phyloP scores from a whole-genome alignment of 2,329 filamentous ascomycete species.

The Monascus ruber region DNA sequence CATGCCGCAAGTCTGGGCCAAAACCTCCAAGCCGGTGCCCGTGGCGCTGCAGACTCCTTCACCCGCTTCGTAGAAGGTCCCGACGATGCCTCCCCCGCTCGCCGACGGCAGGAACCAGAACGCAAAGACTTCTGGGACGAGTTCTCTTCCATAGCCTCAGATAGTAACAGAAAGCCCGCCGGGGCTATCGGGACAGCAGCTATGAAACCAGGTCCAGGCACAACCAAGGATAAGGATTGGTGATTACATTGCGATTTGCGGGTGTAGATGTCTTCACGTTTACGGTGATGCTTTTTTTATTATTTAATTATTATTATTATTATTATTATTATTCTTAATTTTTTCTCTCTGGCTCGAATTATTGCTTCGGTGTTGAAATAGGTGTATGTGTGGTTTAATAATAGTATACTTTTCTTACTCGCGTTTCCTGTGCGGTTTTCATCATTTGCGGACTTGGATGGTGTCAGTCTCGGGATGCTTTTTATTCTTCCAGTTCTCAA shows the following conservation, averaged over 20 bases:
- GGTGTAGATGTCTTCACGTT: too few species aligned
- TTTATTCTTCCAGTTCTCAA: too few species aligned
- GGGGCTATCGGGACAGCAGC: conserved; percentile 53
- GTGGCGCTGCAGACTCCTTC: conserved; percentile 66
- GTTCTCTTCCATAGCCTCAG: conserved; percentile 52
- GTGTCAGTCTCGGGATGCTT: too few species aligned
- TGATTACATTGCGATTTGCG: background rate
- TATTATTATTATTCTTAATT: background rate
- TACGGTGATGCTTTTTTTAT: background rate
- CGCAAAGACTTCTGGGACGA: conserved; percentile 87
- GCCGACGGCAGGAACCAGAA: conserved; percentile 43
- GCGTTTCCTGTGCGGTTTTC: too few species aligned
- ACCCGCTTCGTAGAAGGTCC: conserved; percentile 78
- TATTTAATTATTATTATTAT: background rate
- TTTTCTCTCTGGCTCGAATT: background rate
- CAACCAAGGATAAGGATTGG: background rate
- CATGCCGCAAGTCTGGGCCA: conserved; percentile 44
- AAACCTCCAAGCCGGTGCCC: conserved; percentile 55
- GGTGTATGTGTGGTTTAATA: too few species aligned
- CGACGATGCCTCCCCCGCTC: conserved; percentile 33
- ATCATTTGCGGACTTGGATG: too few species aligned
- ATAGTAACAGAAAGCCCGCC: conserved; percentile 25
- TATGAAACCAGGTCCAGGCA: conserved; percentile 34
- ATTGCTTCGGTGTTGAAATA: background rate
- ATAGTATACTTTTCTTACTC: too few species aligned